These are phyloP conservation scores for Ophiostoma triangulosporum DNA, from an alignment of 2,329 filamentous ascomycete genomes.

Conservation along the genomic window DNA sequence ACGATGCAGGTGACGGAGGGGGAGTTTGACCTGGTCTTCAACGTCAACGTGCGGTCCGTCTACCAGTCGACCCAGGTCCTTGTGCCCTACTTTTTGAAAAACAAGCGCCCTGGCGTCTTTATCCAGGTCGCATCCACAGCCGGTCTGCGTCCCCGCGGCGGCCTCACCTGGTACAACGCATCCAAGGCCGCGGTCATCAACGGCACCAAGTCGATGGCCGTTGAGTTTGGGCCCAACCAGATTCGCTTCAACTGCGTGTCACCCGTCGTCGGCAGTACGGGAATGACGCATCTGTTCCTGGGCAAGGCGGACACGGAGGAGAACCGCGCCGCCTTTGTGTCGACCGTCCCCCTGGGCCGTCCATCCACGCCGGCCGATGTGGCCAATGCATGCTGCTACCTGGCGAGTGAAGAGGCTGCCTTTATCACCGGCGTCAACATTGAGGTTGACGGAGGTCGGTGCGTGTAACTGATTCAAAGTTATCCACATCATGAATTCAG, in stretches of 20 bases:
- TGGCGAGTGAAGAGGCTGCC: constrained; percentile 56
- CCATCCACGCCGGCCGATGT: constrained; percentile 49
- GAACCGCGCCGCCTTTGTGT: constrained; percentile 41
- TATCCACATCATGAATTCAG: no score
- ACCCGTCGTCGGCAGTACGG: constrained; percentile 53
- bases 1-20: constrained; percentile 49
- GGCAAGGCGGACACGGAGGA: constrained; percentile 50
- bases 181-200: constrained; percentile 53
- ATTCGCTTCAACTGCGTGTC: constrained; percentile 63
- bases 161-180: constrained; percentile 57
- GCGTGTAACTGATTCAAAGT: constrained; percentile 11
- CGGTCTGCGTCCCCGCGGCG: constrained; percentile 44
- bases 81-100: constrained; percentile 46
- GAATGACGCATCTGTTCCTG: constrained; percentile 37
- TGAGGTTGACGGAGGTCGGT: constrained; percentile 30
- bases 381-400: constrained; percentile 55
- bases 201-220: constrained; percentile 45
- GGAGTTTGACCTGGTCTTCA: constrained; percentile 54
- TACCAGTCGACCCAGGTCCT: constrained; percentile 47
- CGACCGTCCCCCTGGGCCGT: constrained; percentile 40
- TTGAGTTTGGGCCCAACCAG: constrained; percentile 58
- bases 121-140: constrained; percentile 55
- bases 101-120: constrained; percentile 42
- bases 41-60: constrained; percentile 55
- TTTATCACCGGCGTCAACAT: constrained; percentile 64